phyloP scores from a whole-genome alignment of 768 basidiomycete species.

The Cystofilobasidium macerans region DNA sequence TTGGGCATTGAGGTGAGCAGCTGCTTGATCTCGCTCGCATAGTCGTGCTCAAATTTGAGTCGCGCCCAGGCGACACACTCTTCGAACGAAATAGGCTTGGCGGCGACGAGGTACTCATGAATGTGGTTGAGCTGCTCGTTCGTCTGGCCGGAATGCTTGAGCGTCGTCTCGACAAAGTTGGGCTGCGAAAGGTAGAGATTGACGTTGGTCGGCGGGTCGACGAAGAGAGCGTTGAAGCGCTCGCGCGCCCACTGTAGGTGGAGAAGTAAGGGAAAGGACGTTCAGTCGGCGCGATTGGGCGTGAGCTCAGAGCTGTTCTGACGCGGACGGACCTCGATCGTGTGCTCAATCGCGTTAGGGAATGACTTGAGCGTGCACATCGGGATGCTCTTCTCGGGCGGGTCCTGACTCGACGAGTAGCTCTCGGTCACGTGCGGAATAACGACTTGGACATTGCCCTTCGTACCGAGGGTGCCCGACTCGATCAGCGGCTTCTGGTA shows the following conservation, averaged over 20 bases:
- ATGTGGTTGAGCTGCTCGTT: constrained; percentile 82
- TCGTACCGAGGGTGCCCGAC: constrained; percentile 94
- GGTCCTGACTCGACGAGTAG: constrained; percentile 95
- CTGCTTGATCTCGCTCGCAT: constrained; percentile 84
- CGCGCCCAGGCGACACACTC: constrained; percentile 97
- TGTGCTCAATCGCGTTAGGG: constrained; percentile 94
- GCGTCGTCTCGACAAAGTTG: constrained; percentile 78
- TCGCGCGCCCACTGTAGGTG: constrained; percentile 73
- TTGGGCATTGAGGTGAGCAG: constrained; percentile 87
- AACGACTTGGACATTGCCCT: constrained; percentile 92
- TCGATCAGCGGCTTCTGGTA: constrained; percentile 91
- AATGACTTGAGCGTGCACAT: constrained; percentile 98
- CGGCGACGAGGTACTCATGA: constrained; percentile 72
- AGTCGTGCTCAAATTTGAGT: constrained; percentile 86
- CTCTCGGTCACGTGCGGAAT: constrained; percentile 91
- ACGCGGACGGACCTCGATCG: constrained; percentile 62
- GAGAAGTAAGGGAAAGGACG: neutral
- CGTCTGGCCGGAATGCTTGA: constrained; percentile 86
- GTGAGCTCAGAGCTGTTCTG: neutral
- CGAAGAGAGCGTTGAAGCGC: constrained; percentile 83
- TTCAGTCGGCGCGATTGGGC: neutral
- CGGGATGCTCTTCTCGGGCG: constrained; percentile 92
- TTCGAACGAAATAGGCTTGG: constrained; percentile 89
- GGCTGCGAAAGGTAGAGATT: constrained; percentile 96
- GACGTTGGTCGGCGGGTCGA: constrained; percentile 84